Evolutionary conservation across 2,329 filamentous ascomycete genomes (phyloP).

Genomic region (Geosmithia putterillii): DNA sequence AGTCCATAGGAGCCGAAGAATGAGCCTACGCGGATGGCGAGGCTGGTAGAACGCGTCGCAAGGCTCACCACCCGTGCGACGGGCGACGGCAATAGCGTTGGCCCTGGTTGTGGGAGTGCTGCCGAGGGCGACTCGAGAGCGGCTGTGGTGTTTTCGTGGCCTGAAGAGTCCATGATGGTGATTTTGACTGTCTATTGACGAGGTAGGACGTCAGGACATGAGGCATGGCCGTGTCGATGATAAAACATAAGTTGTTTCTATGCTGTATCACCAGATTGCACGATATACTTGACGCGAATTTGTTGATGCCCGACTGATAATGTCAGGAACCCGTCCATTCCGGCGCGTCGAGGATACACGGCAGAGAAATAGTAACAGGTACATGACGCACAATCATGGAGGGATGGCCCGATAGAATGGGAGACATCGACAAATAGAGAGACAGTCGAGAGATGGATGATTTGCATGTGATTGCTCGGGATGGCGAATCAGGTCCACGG

Average conservation of each 20-base stretch:
- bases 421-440: neutral
- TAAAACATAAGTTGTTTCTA: no score
- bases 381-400: neutral
- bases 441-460: neutral
- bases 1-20: conserved; percentile 39
- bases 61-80: conserved; percentile 48
- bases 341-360: neutral
- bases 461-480: neutral
- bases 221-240: neutral
- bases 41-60: conserved; percentile 45
- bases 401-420: neutral
- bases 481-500: neutral
- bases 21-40: conserved; percentile 41
- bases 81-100: conserved; percentile 43
- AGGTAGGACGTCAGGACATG: neutral
- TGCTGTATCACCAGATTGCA: no score
- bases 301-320: neutral
- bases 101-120: conserved; percentile 9
- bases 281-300: neutral
- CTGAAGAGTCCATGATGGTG: neutral
- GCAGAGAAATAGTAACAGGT: neutral
- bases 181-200: neutral
- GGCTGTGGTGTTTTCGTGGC: neutral
- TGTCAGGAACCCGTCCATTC: neutral
- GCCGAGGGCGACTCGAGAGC: neutral